phyloP scores from a whole-genome alignment of 2,329 filamentous ascomycete species.

The Claviceps sp. region DNA sequence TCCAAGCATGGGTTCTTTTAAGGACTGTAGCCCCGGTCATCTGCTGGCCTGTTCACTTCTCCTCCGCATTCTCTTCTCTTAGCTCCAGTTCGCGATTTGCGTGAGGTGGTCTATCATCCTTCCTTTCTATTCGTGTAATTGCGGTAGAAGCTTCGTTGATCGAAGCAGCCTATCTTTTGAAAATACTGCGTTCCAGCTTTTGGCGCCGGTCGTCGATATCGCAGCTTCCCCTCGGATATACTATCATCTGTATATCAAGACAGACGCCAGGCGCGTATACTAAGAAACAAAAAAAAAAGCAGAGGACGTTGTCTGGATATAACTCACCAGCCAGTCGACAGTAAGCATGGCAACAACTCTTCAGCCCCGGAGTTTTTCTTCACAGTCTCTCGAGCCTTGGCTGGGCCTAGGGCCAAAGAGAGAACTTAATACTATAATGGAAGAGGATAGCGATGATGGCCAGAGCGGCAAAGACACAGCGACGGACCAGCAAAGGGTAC shows the following conservation, averaged over 20 bases:
- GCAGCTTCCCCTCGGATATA: slow-evolving; percentile 6
- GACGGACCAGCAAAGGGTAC: slow-evolving; percentile 13
- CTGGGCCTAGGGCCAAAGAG: slow-evolving; percentile 40
- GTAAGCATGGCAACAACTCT: slow-evolving; percentile 31
- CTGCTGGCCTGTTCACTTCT: slow-evolving; percentile 11
- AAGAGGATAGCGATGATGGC: slow-evolving; percentile 35
- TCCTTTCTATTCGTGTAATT: slow-evolving; percentile 14
- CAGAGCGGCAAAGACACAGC: slow-evolving; percentile 11
- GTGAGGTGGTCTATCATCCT: slow-evolving; percentile 6
- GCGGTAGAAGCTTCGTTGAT: slow-evolving; percentile 28
- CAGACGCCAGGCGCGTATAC: background rate
- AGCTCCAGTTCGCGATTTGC: slow-evolving; percentile 12
- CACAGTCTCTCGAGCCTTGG: slow-evolving; percentile 35
- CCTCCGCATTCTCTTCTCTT: slow-evolving; percentile 23
- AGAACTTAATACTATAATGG: slow-evolving; percentile 53
- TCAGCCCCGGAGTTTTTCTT: slow-evolving; percentile 18
- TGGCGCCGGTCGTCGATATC: slow-evolving; percentile 24
- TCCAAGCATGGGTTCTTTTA: slow-evolving; percentile 10
- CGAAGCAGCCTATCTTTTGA: slow-evolving; percentile 29
- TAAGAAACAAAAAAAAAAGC: background rate
- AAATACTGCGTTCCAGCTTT: slow-evolving; percentile 8
- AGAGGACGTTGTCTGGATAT: slow-evolving; percentile 16
- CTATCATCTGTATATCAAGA: slow-evolving; percentile 2
- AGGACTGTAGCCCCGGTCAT: slow-evolving; percentile 18
- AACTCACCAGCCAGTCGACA: slow-evolving; percentile 11